phyloP scores from a whole-genome alignment of 345 rosid species.

The Eucalyptus tenuipes region DNA sequence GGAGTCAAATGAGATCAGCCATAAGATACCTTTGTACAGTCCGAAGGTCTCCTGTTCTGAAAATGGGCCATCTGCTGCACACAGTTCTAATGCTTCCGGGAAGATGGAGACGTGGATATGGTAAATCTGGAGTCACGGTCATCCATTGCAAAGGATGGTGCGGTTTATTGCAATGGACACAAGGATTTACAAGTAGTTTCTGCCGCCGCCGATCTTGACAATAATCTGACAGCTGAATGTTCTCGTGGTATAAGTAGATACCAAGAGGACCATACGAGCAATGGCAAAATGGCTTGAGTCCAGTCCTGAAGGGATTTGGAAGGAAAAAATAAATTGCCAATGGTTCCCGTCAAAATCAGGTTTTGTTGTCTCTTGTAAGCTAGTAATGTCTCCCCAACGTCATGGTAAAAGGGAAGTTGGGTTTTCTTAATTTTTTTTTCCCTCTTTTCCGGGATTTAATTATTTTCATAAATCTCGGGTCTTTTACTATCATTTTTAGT shows the following conservation, averaged over 20 bases:
- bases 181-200: neutral
- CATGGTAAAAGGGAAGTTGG: constrained; percentile 3
- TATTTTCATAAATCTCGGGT: constrained; percentile 37
- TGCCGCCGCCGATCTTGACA: neutral
- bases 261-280: neutral
- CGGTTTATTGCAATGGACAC: neutral
- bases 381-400: constrained; percentile 1
- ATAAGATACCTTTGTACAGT: neutral
- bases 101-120: neutral
- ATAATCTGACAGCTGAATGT: neutral
- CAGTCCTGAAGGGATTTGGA: neutral
- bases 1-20: neutral
- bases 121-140: neutral
- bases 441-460: constrained; percentile 14
- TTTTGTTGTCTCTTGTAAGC: neutral
- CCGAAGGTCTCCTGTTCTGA: neutral
- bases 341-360: neutral
- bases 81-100: neutral
- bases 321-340: neutral
- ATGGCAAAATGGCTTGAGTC: neutral
- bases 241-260: neutral
- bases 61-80: neutral
- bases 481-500: neutral
- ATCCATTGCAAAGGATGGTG: neutral
- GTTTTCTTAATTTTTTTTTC: neutral